These are phyloP conservation scores for Microdochium trichocladiopsis DNA, from an alignment of 2,329 filamentous ascomycete genomes.

Conservation along the genomic window DNA sequence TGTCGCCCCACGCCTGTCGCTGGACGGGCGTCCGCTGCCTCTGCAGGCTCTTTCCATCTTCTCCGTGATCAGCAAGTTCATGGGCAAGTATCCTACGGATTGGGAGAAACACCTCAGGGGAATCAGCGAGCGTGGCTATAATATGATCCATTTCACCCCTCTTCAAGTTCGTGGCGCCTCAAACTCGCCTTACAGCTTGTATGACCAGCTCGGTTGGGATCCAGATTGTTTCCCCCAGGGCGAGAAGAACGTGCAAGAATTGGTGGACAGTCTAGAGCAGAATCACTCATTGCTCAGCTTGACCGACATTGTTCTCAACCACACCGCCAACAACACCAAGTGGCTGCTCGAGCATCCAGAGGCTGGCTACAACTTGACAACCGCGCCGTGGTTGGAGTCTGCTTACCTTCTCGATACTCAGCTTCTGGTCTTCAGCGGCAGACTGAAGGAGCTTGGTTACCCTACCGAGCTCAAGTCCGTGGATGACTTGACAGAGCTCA, in stretches of 20 bases:
- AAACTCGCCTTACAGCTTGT: conserved; percentile 96
- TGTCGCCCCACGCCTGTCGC: conserved; percentile 72
- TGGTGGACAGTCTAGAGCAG: conserved; percentile 76
- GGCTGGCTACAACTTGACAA: conserved; percentile 87
- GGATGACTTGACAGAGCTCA: conserved; percentile 72
- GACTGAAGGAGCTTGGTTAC: conserved; percentile 63
- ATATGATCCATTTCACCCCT: conserved; percentile 98
- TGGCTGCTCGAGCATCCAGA: conserved; percentile 95
- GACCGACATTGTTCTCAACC: conserved; percentile 96
- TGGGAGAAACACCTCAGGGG: conserved; percentile 87
- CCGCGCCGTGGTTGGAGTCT: conserved; percentile 70
- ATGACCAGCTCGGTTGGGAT: conserved; percentile 86
- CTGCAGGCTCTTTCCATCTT: conserved; percentile 85
- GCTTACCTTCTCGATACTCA: conserved; percentile 55
- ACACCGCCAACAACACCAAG: conserved; percentile 90
- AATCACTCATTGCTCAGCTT: conserved; percentile 80
- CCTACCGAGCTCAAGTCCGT: conserved; percentile 64
- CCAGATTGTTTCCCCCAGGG: conserved; percentile 74
- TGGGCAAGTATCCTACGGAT: conserved; percentile 84
- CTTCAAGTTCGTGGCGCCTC: conserved; percentile 82
- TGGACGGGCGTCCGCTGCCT: conserved; percentile 69
- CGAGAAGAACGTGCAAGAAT: conserved; percentile 68
- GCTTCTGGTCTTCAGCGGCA: conserved; percentile 69
- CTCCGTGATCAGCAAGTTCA: conserved; percentile 94
- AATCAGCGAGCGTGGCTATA: conserved; percentile 88